Evolutionary conservation across 805 yeast species (phyloP), one percentile per base, ranked within the genome.

Genomic region (Monosporozyma solicola): DNA sequence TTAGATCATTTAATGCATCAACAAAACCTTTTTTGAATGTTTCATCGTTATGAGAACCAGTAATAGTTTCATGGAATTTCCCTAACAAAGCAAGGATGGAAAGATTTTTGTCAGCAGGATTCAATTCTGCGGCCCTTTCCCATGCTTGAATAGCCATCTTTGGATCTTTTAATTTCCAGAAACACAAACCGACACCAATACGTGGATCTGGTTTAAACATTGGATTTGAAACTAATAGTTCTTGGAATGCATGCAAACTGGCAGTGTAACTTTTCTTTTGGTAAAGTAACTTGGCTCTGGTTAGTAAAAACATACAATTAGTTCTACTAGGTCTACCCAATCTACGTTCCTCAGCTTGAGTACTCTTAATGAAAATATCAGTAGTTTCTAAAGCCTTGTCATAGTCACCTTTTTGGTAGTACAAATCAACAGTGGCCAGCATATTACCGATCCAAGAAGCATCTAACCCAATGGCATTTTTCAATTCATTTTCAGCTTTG

Each of bases 161-260:
- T 57, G 80, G 79, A 66, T 88, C 95, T 51, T 85, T 85, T 56
- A 94, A 72, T 55, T 80, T 80, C 97, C 97, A 94, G 65, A 84
- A 92, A 68, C 97, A 91, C 58, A 94, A 72, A 37, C 99, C 99
- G 55, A 92, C 81, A 31, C 98, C 99, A 55, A 94, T 78, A 68
- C 99, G 77, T 20, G 97, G 95, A 71, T 92, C 97, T 4, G 98
- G 97, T 59, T 79, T 79, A 59, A 85, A 72, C 39, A 85, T 66
- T 2, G 97, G 97, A 56, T 89, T 84, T 49, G 83, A 74, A 35
- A 84, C 76, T 58, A 94, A 74, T 7, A 87, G 83, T 57, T 85
- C 86, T 73, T 94, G 99, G 70, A 87, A 94, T 33, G 87, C 67
- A 65, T 84, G 84, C 61, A 94, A 76, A 15, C 96, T 90, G 5